Evolutionary conservation across 2,329 filamentous ascomycete genomes (phyloP), one percentile per base, ranked within the genome.

Genomic region (Sordariomycetes sp.): DNA sequence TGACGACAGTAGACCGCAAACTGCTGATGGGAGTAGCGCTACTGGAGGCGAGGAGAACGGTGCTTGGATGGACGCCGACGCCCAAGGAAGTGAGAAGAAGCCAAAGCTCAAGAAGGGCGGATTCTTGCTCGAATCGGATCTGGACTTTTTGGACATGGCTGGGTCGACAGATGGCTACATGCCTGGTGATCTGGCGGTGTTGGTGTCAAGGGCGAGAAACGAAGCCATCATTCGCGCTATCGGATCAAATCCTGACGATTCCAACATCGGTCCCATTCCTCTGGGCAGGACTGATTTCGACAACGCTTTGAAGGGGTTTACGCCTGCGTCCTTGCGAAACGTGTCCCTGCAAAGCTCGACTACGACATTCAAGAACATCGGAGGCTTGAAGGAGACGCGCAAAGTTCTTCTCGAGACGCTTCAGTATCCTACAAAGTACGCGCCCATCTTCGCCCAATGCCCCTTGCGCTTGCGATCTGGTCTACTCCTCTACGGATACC

Each of bases 101-200:
- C 21, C 27, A 11, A 42, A 45, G 5, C 36, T 47, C 2, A 49
- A 48, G 9, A 34, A 62, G 4, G 72, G 74, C 34, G 82, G 81
- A 0, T 92, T 94, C 47, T 59, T 80, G 2, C 63, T 94, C 6
- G 82, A 87, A 38, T 63, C 75, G 0, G 74, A 82, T 32, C 74
- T 98, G 8, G 92, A 98, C 54, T 85, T 96, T 38, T 74, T 96
- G 8, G 90, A 96, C 42, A 72, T 98, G 36, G 87, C 93, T 14
- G 88, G 92, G 2, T 82, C 90, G 46, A 96, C 90, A 0, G 92
- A 98, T 51, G 92, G 92, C 1, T 98, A 96, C 53, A 95, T 96
- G 88, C 90, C 92, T 1, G 92, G 88, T 4, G 92, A 98, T 55
- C 68, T 98, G 24, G 79, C 82, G 12, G 70, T 95, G 3, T 74